Percentiles rank a stretch among this genome's conserved stretches.
Evolutionary conservation across 2,329 filamentous ascomycete species (phyloP).

Genomic region (Epichloe brachyelytri): DNA sequence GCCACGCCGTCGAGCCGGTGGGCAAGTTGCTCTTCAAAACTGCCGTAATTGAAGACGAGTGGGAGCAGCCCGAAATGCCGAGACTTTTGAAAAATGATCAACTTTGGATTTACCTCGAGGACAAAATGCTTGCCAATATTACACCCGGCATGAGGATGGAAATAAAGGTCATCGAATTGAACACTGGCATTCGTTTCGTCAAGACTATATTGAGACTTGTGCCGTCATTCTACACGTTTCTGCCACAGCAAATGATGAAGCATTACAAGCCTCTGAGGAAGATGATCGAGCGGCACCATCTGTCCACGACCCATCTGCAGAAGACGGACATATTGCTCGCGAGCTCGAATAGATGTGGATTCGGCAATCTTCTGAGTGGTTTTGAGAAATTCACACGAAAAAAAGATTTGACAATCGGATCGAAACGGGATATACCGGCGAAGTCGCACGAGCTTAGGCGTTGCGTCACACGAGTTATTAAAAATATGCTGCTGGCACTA

Average conservation of each 20-base stretch:
- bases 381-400: background rate
- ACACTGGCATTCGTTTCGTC: slow-evolving; percentile 53
- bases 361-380: background rate
- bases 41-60: slow-evolving; percentile 34
- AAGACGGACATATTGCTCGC: slow-evolving; percentile 14
- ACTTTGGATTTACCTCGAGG: slow-evolving; percentile 53
- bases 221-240: slow-evolving; percentile 49
- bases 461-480: background rate
- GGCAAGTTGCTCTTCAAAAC: slow-evolving; percentile 33
- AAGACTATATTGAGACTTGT: slow-evolving; percentile 41
- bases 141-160: slow-evolving; percentile 53
- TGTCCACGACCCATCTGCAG: slow-evolving; percentile 20
- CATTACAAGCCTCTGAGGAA: slow-evolving; percentile 45
- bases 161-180: slow-evolving; percentile 41
- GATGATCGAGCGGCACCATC: slow-evolving; percentile 34
- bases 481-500: background rate
- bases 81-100: slow-evolving; percentile 9
- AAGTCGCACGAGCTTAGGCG: too few species aligned
- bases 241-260: slow-evolving; percentile 58
- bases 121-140: slow-evolving; percentile 36
- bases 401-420: background rate
- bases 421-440: background rate
- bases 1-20: slow-evolving; percentile 24
- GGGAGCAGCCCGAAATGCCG: slow-evolving; percentile 21
- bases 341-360: background rate